These are phyloP conservation scores for Isoetes taiwanensis DNA, from an alignment of 75 land plant genomes.

Conservation along the genomic window DNA sequence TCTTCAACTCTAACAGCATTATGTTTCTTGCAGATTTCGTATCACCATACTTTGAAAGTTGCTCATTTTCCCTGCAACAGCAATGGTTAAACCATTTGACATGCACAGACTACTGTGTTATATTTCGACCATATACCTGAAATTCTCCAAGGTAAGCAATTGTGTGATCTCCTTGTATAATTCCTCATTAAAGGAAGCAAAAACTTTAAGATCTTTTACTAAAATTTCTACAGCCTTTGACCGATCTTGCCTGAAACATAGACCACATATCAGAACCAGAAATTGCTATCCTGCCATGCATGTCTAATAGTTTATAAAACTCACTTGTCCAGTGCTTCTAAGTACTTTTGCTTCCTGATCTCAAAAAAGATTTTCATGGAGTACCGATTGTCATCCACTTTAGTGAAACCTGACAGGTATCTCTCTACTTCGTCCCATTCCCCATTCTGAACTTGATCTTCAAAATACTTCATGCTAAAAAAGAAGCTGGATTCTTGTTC, in stretches of 20 bases:
- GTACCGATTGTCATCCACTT: slow-evolving; percentile 87
- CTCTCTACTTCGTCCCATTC: slow-evolving; percentile 92
- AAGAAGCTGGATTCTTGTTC: slow-evolving; percentile 88
- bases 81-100: not conserved
- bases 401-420: slow-evolving; percentile 77
- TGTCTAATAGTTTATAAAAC: not conserved
- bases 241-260: slow-evolving; percentile 54
- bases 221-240: slow-evolving; percentile 81
- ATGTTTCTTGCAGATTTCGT: slow-evolving; percentile 64
- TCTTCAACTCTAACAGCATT: slow-evolving; percentile 60
- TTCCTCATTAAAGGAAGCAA: slow-evolving; percentile 80
- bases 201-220: slow-evolving; percentile 83
- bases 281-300: not conserved
- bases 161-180: slow-evolving; percentile 88
- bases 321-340: slow-evolving; percentile 86
- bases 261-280: not conserved
- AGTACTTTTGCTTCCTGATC: slow-evolving; percentile 86
- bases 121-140: slow-evolving; percentile 33
- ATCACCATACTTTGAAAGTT: slow-evolving; percentile 66
- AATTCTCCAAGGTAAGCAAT: slow-evolving; percentile 72
- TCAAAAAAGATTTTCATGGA: slow-evolving; percentile 98
- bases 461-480: slow-evolving; percentile 90
- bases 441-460: slow-evolving; percentile 63
- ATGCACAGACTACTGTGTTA: not conserved
- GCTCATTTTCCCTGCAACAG: slow-evolving; percentile 52